Evolutionary conservation across 768 basidiomycete genomes (phyloP).

Genomic region (Xerocomus spinulosus): DNA sequence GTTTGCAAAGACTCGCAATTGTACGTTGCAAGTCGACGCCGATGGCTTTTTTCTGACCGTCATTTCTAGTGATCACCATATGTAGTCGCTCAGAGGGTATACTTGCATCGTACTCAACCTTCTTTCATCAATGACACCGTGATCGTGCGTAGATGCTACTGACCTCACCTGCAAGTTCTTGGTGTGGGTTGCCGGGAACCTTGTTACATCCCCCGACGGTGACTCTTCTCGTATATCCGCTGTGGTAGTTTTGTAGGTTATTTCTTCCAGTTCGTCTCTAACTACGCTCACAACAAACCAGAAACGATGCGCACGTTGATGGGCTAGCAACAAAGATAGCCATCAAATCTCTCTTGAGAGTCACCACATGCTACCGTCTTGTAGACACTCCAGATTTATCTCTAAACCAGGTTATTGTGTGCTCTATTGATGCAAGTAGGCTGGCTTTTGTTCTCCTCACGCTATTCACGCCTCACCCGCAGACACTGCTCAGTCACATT

Average conservation of each 20-base stretch:
- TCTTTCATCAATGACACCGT: slow-evolving; percentile 1
- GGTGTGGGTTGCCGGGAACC: slow-evolving; percentile 11
- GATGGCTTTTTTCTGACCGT: slow-evolving; percentile 1
- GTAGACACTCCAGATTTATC: slow-evolving; percentile 15
- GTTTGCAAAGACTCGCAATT: slow-evolving; percentile 17
- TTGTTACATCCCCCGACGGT: neutral
- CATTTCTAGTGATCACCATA: slow-evolving; percentile 20
- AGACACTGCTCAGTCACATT: slow-evolving; percentile 42
- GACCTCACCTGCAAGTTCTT: slow-evolving; percentile 18
- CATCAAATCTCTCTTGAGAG: slow-evolving; percentile 14
- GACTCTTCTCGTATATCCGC: slow-evolving; percentile 10
- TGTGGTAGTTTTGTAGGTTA: slow-evolving; percentile 19
- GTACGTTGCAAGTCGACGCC: slow-evolving; percentile 8
- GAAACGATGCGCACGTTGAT: slow-evolving; percentile 13
- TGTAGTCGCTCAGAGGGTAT: slow-evolving; percentile 19
- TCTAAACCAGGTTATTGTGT: slow-evolving; percentile 36
- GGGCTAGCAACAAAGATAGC: slow-evolving; percentile 13
- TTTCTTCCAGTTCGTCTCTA: neutral
- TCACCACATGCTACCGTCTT: slow-evolving; percentile 10
- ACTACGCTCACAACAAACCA: slow-evolving; percentile 5
- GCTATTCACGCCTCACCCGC: slow-evolving; percentile 4
- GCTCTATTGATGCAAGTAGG: slow-evolving; percentile 37
- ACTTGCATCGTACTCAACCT: neutral
- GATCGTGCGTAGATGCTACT: slow-evolving; percentile 12
- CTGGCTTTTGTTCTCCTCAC: slow-evolving; percentile 1